A percentile compares a stretch with the other conserved stretches of the same genome.
Conservation (phyloP, 1,139 yeast species). For the Scheffersomyces illinoinensis region DNA sequence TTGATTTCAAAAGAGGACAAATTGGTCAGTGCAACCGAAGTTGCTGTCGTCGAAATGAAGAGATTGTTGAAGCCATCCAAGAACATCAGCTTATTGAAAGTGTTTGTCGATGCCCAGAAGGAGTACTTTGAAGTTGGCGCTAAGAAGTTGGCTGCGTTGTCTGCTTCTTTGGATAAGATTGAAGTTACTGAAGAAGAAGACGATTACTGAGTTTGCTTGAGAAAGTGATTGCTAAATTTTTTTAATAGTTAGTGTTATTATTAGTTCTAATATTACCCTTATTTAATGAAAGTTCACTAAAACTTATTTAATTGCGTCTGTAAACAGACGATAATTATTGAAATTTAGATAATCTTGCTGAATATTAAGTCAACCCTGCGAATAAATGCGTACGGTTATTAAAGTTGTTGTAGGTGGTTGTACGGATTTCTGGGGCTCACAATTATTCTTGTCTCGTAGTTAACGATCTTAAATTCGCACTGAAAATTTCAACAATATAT, state of each 20-base stretch:
- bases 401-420: neutral
- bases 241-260: too few species aligned
- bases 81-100: slow-evolving; percentile 59
- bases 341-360: too few species aligned
- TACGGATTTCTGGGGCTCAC: neutral
- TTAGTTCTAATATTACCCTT: neutral
- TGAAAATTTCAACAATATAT: neutral
- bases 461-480: neutral
- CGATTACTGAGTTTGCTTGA: slow-evolving; percentile 7
- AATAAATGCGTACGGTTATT: neutral
- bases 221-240: neutral
- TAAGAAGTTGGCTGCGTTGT: slow-evolving; percentile 35
- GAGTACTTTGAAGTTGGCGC: slow-evolving; percentile 58
- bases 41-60: slow-evolving; percentile 78
- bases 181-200: slow-evolving; percentile 33
- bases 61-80: slow-evolving; percentile 67
- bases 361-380: neutral
- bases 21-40: slow-evolving; percentile 71
- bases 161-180: slow-evolving; percentile 33
- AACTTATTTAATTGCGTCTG: neutral
- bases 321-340: neutral
- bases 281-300: neutral
- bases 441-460: neutral
- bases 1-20: slow-evolving; percentile 74
- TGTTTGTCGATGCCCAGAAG: slow-evolving; percentile 65